Percentiles rank a stretch among this genome's conserved stretches.
Conservation (phyloP, 352 stramenopile species). For the Phytophthora palmivora region DNA sequence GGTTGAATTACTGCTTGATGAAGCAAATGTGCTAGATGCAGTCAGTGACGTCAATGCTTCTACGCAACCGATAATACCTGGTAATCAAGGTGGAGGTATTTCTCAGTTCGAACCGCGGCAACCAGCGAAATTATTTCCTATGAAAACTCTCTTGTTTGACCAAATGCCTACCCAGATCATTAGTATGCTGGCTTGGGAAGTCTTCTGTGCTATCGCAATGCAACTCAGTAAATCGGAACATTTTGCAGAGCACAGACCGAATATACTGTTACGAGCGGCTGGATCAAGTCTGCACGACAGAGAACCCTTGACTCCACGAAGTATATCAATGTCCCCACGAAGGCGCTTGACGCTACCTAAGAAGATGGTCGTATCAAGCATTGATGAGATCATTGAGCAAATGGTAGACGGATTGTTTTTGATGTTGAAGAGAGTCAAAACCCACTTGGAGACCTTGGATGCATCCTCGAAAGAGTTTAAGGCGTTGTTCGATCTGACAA, state of each 20-base stretch:
- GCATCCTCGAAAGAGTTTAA: slow-evolving; percentile 11
- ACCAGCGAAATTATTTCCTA: slow-evolving; percentile 23
- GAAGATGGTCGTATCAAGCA: slow-evolving; percentile 42
- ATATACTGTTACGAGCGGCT: slow-evolving; percentile 19
- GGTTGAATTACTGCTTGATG: slow-evolving; percentile 35
- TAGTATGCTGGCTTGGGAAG: slow-evolving; percentile 41
- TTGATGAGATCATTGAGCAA: slow-evolving; percentile 52
- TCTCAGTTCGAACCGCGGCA: slow-evolving; percentile 8
- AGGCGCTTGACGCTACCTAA: slow-evolving; percentile 58
- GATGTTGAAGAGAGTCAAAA: slow-evolving; percentile 34
- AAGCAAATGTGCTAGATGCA: slow-evolving; percentile 29
- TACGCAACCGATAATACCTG: neutral
- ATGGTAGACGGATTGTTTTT: slow-evolving; percentile 47
- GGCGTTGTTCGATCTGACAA: neutral
- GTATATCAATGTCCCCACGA: slow-evolving; percentile 45
- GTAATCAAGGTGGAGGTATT: slow-evolving; percentile 3
- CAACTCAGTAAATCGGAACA: slow-evolving; percentile 37
- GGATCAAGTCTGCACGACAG: slow-evolving; percentile 24
- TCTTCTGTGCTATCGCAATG: slow-evolving; percentile 39
- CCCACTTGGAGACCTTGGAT: slow-evolving; percentile 16
- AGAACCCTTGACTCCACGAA: slow-evolving; percentile 29
- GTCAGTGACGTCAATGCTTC: slow-evolving; percentile 16
- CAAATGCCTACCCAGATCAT: slow-evolving; percentile 32
- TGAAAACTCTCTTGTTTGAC: slow-evolving; percentile 31
- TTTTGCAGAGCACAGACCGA: slow-evolving; percentile 19